Evolutionary conservation across 305 asterid species (phyloP).

Genomic region (Striga hermonthica): DNA sequence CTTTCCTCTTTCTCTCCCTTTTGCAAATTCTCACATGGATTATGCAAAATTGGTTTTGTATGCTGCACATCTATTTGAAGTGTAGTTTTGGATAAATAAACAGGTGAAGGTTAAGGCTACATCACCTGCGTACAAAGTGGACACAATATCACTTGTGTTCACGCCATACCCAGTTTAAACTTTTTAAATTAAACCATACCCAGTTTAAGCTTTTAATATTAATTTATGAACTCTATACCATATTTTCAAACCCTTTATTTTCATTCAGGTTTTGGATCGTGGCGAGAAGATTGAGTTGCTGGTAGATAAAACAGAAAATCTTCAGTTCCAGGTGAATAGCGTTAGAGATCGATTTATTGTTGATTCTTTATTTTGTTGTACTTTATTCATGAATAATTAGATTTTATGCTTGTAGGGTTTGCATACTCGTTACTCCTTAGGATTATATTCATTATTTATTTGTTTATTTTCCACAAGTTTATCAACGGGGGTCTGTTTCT

Average conservation of each 20-base stretch:
- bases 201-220: background rate
- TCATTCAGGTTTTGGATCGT: conserved; percentile 84
- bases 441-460: too few species aligned
- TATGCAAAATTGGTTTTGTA: too few species aligned
- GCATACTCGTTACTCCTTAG: too few species aligned
- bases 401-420: too few species aligned
- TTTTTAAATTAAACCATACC: background rate
- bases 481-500: background rate
- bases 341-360: too few species aligned
- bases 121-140: background rate
- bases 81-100: too few species aligned
- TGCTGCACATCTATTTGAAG: too few species aligned
- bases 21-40: too few species aligned
- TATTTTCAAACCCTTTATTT: conserved; percentile 9
- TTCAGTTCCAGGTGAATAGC: conserved; percentile 81
- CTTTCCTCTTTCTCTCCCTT: background rate
- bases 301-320: conserved; percentile 93
- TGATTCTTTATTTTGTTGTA: too few species aligned
- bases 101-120: too few species aligned
- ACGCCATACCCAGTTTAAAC: background rate
- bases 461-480: too few species aligned
- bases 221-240: background rate
- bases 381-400: too few species aligned
- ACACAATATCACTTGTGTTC: background rate
- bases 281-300: conserved; percentile 95